Percentiles rank a stretch among this genome's conserved stretches.
Evolutionary conservation across 2,329 filamentous ascomycete species (phyloP).

Genomic region (Chaetomium sp.): DNA sequence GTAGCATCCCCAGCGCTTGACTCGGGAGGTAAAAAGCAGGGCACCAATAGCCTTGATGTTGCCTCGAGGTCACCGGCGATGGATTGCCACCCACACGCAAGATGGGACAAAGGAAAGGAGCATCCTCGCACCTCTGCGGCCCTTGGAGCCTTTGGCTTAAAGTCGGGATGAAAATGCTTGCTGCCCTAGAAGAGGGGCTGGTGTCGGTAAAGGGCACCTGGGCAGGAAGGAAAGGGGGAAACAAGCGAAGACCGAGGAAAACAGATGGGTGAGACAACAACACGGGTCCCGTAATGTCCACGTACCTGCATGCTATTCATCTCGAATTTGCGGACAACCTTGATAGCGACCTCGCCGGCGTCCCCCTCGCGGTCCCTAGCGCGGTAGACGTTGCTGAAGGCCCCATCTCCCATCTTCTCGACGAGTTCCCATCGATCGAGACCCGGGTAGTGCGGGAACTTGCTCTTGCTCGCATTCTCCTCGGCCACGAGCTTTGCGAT

Average conservation of each 20-base stretch:
- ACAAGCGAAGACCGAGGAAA: conserved; percentile 37
- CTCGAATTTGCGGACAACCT: conserved; percentile 97
- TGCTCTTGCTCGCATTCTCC: conserved; percentile 82
- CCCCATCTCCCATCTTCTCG: conserved; percentile 98
- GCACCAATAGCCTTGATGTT: neutral
- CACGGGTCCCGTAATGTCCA: conserved; percentile 39
- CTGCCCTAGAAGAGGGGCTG: conserved; percentile 69
- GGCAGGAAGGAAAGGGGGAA: conserved; percentile 33
- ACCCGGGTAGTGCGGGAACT: conserved; percentile 83
- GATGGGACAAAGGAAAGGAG: conserved; percentile 43
- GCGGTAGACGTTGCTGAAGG: conserved; percentile 97
- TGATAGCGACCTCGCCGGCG: conserved; percentile 86
- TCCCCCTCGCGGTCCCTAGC: conserved; percentile 74
- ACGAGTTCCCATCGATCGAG: conserved; percentile 82
- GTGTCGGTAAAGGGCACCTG: conserved; percentile 55
- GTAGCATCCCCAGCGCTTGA: conserved; percentile 28
- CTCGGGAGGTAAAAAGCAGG: conserved; percentile 28
- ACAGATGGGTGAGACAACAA: conserved; percentile 37
- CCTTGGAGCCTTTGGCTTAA: conserved; percentile 85
- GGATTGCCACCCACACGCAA: conserved; percentile 34
- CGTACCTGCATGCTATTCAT: conserved; percentile 99
- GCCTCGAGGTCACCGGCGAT: conserved; percentile 20
- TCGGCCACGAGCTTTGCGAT: conserved; percentile 87
- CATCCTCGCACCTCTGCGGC: conserved; percentile 88
- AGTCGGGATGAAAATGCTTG: conserved; percentile 92